Evolutionary conservation across 2,329 filamentous ascomycete genomes (phyloP), one percentile per base, ranked within the genome.

Genomic region (Pseudogymnoascus sp.): DNA sequence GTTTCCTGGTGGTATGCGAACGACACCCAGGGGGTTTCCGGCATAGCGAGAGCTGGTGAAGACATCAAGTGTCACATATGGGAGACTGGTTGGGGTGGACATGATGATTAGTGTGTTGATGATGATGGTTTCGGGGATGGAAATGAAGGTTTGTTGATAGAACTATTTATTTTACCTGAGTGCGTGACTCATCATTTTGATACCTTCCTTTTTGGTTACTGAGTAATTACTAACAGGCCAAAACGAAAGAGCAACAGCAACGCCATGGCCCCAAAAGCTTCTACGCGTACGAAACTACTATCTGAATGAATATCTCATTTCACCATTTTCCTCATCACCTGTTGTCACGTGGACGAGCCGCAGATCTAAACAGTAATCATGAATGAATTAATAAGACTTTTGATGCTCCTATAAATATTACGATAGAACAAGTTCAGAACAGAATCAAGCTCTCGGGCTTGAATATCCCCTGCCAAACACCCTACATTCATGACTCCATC

Each of bases 21-120:
- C 79, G 25, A 87, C 76, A 35, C 83, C 84, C 37, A 87, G 78
- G 2, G 83, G 84, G 69, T 87, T 87, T 66, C 85, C 85, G 52
- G 74, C 70, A 71, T 78, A 82, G 61, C 74, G 76, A 0, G 72
- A 77, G 29, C 72, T 71, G 52, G 82, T 84, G 73, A 85, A 85
- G 74, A 85, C 82, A 69, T 85, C 81, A 67, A 84, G 76, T 36
- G 82, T 84, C 55, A 77, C 71, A 68, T 55, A 55, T 6, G 29
- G 48, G 9, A 55, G 48, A 31, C 13, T 9, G 27, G 3, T 55
- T 55, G 13, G 48, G 27, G 27, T 7, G n/a, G 48, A 18, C 48
- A 55, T 55, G 27, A 15, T 55, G 27, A 15, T 55, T 18, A n/a
- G 9, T 33, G 48, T 55, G 29, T 33, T 1, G 7, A 7, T 7